Evolutionary conservation across 257 asterid species (phyloP).

Genomic region (Parsonsia alboflavescens): DNA sequence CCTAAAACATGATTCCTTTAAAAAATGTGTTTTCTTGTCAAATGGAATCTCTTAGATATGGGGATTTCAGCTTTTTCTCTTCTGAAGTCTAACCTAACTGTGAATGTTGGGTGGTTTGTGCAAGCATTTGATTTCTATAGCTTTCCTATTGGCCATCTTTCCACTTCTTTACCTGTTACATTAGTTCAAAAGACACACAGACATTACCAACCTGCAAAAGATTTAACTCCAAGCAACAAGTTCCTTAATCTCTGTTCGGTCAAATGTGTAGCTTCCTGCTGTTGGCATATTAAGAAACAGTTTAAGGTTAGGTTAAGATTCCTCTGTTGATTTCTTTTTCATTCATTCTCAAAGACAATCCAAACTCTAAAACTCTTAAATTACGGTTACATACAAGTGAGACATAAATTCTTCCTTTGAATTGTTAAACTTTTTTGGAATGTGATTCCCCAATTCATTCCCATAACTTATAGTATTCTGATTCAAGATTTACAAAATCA

Average conservation of each 20-base stretch:
- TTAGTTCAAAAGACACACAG: constrained; percentile 1
- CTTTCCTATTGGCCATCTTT: constrained; percentile 9
- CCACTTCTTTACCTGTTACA: not conserved
- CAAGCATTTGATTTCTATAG: not conserved
- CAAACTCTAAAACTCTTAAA: not conserved
- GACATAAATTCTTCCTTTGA: too few species aligned
- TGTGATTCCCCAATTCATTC: not conserved
- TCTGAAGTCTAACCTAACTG: not conserved
- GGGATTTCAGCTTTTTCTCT: not conserved
- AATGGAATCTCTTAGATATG: not conserved
- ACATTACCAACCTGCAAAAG: constrained; percentile 2
- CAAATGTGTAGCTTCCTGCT: not conserved
- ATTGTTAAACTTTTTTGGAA: too few species aligned
- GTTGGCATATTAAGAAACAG: not conserved
- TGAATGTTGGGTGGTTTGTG: constrained; percentile 1
- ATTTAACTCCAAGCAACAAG: not conserved
- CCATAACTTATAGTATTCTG: not conserved
- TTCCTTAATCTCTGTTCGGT: not conserved
- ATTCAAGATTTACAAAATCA: not conserved
- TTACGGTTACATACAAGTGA: not conserved
- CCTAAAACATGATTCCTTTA: not conserved
- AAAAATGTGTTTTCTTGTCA: not conserved
- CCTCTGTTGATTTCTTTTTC: not conserved
- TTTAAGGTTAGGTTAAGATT: not conserved
- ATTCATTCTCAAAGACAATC: not conserved